Evolutionary conservation across 257 asterid genomes (phyloP), one percentile per base, ranked within the genome.

Genomic region (Echites panduratus): DNA sequence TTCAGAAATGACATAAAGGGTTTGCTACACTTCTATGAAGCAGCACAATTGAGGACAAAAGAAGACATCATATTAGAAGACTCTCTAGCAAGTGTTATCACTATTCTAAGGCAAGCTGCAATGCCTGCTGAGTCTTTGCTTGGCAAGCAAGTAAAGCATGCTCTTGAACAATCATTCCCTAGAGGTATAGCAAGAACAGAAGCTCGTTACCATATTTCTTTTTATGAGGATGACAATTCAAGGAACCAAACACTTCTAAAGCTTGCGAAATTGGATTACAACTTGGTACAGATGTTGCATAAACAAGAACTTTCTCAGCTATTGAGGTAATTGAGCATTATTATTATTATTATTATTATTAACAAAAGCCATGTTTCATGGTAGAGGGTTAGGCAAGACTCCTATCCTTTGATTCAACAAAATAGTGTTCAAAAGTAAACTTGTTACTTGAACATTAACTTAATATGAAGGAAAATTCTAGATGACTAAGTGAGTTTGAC

Each of bases 221-320:
- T 76, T 54, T 85, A 82, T 9, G 77, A 80, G 50, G 75, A 78
- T 29, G 66, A 26, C 5, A 76, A 59, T 10, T 76, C 74, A 7
- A 80, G 58, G 66, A 74, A 72, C 19, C n/a, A n/a, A n/a, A n/a
- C n/a, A n/a, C n/a, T n/a, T n/a, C n/a, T n/a, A n/a, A n/a, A n/a
- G n/a, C n/a, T 85, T 43, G 85, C 87, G 5, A 85, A 81, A 64
- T 49, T 81, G 74, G 79, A 85, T 49, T 79, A 54, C 74, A 85
- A 79, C 57, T 50, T 62, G n/a, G 41, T 81, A 32, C 86, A 85
- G 54, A 27, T 75, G 59, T 29, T 85, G 53, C 74, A 83, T 41
- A 79, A 63, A 68, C 26, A 77, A 49, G 87, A 85, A 43, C 85
- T 83, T 13, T 41, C 69, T 67, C 76, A 32, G 40, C 45, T 12